A percentile compares a stretch with the other conserved stretches of the same genome.
Conservation (phyloP, 164 flowering plant species). For the Tetracentron sinense region DNA sequence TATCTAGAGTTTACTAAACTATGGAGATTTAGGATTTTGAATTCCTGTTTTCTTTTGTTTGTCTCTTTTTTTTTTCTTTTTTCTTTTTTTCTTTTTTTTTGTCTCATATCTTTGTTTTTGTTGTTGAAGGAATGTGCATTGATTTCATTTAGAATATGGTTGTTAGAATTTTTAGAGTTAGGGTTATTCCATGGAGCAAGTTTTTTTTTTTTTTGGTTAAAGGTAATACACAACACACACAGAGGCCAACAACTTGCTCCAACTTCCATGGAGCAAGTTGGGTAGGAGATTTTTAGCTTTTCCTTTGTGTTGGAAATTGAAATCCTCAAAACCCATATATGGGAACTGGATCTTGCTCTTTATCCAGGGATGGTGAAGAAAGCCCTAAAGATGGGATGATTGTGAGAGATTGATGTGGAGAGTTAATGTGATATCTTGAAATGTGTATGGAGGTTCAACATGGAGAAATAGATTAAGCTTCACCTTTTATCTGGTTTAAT, state of each 20-base stretch:
- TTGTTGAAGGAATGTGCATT: conserved; percentile 8
- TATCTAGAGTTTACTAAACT: conserved; percentile 8
- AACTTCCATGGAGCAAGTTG: conserved; percentile 15
- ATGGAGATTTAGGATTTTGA: conserved; percentile 9
- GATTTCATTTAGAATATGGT: neutral
- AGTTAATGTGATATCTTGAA: neutral
- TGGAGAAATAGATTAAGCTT: neutral
- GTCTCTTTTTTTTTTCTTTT: no score
- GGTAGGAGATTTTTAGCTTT: conserved; percentile 9
- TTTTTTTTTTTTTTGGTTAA: no score
- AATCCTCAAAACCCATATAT: conserved; percentile 13
- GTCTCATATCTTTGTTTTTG: conserved; percentile 3
- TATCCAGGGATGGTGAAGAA: conserved; percentile 7
- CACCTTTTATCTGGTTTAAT: neutral
- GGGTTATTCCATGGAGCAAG: conserved; percentile 17
- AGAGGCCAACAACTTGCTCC: no score
- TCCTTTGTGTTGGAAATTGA: conserved; percentile 11
- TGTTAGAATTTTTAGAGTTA: conserved; percentile 12
- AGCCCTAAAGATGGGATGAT: conserved; percentile 4
- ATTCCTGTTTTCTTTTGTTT: conserved; percentile 1
- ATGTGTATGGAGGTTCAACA: conserved; percentile 6
- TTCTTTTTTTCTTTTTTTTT: neutral
- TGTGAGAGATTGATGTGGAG: neutral
- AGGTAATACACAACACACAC: no score
- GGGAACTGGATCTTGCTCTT: conserved; percentile 32